Evolutionary conservation across 2,329 filamentous ascomycete species (phyloP), one percentile per base, ranked within the genome.

Genomic region (Pochonia chlamydosporia): DNA sequence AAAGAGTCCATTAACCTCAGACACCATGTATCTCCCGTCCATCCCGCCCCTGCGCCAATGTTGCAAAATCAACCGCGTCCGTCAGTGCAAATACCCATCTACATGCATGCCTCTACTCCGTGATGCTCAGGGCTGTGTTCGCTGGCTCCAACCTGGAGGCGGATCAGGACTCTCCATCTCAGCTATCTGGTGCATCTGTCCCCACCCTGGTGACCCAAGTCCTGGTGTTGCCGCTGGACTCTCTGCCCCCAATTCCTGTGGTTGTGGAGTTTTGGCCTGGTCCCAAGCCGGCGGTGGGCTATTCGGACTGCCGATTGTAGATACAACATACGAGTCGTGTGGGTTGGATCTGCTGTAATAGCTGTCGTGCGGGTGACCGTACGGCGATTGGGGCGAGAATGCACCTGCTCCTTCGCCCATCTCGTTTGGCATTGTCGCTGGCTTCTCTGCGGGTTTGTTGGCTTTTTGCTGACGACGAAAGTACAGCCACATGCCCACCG

Each of bases 111-210:
- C 13, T 33, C 5, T 14, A 7, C 30, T 9, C n/a, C 30, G 13
- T 33, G 31, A 21, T 35, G 9, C 7, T 24, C 13, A 20, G 18
- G 14, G n/a, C 9, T 48, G 24, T 9, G 10, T n/a, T 1, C 31
- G 3, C 10, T 37, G 11, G 1, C 18, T 28, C 47, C 47, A 49
- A 3, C 43, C 43, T 3, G 37, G 9, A 2, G 36, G 49, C 3
- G 49, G 46, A 33, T 48, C 49, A 2, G 45, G 51, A 18, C 51
- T 52, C 14, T 50, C 51, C 52, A 54, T 54, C 45, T 54, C 52
- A 1, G 51, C 51, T 16, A 54, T 33, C 8, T 50, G 49, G 14
- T 44, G 30, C 23, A 46, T 40, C 20, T 35, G 24, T 4, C 21
- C 39, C 5, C 31, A 4, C 11, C 40, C 41, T 9, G 48, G 24